These are phyloP conservation scores for Elaeis oleifera DNA, from an alignment of 202 grass and related monocot species.

Conservation along the genomic window DNA sequence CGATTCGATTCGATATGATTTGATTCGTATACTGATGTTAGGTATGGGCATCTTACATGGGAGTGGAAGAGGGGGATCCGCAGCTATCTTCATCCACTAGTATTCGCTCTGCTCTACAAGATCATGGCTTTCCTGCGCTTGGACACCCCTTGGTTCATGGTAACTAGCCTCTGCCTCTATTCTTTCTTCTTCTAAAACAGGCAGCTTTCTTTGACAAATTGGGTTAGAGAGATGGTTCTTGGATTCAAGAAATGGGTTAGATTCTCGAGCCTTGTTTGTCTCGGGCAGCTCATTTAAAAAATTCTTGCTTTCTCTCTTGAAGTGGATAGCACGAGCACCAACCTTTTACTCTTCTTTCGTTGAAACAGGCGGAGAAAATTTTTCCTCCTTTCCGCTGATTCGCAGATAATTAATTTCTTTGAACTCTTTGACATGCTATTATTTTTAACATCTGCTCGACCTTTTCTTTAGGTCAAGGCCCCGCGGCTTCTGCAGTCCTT, in stretches of 20 bases:
- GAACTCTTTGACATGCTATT: background rate
- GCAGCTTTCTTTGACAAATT: too few relatives aligned
- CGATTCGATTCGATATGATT: background rate
- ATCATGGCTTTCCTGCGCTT: conserved; percentile 55
- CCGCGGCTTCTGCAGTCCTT: conserved; percentile 74
- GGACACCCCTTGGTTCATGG: conserved; percentile 71
- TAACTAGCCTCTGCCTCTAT: conserved; percentile 20
- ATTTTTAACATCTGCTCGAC: background rate
- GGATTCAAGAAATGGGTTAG: too few relatives aligned
- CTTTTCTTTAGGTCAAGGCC: conserved; percentile 37
- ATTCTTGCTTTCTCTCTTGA: too few relatives aligned
- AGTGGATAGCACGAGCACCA: too few relatives aligned
- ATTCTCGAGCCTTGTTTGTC: too few relatives aligned
- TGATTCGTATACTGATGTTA: conserved; percentile 11
- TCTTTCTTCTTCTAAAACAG: too few relatives aligned
- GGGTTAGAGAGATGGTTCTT: too few relatives aligned
- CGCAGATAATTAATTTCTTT: background rate
- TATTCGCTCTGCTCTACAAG: conserved; percentile 72
- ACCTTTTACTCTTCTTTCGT: too few relatives aligned
- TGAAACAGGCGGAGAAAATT: too few relatives aligned
- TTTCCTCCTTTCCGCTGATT: too few relatives aligned
- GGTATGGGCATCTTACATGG: conserved; percentile 91
- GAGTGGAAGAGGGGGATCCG: conserved; percentile 85
- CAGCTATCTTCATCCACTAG: conserved; percentile 71
- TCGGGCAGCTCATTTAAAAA: too few relatives aligned